Base-by-base conservation (phyloP, 208 protist species). In the Acanthamoeba quina region DNA sequence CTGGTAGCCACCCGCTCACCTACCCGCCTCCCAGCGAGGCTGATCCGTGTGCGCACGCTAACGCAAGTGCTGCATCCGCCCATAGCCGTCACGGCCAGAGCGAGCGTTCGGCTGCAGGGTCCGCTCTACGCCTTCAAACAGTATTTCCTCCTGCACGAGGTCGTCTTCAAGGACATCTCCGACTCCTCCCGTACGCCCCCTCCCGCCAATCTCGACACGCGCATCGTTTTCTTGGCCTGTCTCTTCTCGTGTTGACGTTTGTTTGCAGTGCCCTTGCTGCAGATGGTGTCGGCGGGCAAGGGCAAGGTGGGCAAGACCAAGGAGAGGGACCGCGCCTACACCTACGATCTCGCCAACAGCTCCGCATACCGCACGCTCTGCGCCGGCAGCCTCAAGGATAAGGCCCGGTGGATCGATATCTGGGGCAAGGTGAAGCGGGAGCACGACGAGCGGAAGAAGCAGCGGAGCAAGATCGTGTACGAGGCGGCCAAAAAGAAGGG, bases 401-500 rank as follows among this genome's bases (percentile, higher is more conserved):
- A 78, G 41, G 70, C 70, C 19, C 9, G 41, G 41, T 78, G 70
- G 70, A 19, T 78, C 70, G 70, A 78, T 1, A 11, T 47, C 29
- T 78, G 70, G 70, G 44, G 19, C 19, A 15, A 60, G 56, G 56
- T 60, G 21, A 74, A 74, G 66, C 66, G 66, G 13, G 66, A 74
- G 29, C 66, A 74, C 29, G 66, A 74, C n/a, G 66, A 74, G 29
- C 66, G 66, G 26, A 78, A 78, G 70, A 78, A 78, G 70, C 70
- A 78, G 31, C 26, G 70, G 3, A 78, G 70, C 70, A 78, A 78
- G 41, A 78, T 78, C 41, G 70, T 78, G 29, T 78, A 78, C 70
- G 70, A 78, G 21, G 70, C 70, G 29, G 70, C 70, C 70, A 78
- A 78, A 24, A 78, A 49, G 70, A 78, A 78, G 70, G 70, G 70